Percentiles rank a stretch among this genome's conserved stretches.
phyloP scores from a whole-genome alignment of 208 protist species.

The Leishmania gerbilli region DNA sequence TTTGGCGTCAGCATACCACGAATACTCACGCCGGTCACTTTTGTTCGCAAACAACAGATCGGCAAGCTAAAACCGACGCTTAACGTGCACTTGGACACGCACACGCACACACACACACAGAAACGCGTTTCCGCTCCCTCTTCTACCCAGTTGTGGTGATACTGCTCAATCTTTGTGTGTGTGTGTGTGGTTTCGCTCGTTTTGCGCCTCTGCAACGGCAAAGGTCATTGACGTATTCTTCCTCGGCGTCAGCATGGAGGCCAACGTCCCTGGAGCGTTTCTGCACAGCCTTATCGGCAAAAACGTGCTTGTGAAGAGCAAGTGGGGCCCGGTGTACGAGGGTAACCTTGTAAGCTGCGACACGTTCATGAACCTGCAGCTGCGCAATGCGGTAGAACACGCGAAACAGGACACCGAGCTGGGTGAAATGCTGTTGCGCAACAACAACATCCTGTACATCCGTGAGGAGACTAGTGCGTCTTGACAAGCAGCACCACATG shows the following conservation, averaged over 20 bases:
- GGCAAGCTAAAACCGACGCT: neutral
- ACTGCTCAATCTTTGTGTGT: neutral
- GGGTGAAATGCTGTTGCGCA: constrained; percentile 86
- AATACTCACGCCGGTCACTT: neutral
- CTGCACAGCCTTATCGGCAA: constrained; percentile 94
- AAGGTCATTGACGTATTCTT: neutral
- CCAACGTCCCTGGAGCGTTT: constrained; percentile 88
- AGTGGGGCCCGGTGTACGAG: constrained; percentile 99
- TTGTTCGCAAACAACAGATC: neutral
- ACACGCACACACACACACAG: neutral
- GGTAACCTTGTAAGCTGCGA: constrained; percentile 96
- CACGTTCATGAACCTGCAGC: constrained; percentile 98
- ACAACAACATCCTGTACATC: constrained; percentile 93
- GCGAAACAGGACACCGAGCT: constrained; percentile 74
- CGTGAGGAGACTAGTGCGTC: constrained; percentile 56
- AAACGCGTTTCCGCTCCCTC: neutral
- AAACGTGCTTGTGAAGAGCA: constrained; percentile 96
- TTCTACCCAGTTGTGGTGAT: neutral
- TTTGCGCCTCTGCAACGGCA: neutral
- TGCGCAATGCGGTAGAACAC: constrained; percentile 78
- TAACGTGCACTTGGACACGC: neutral
- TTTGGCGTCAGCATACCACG: neutral
- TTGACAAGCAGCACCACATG: neutral
- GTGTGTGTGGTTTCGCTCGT: neutral
- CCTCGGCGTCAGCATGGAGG: constrained; percentile 41